phyloP scores from a whole-genome alignment of 2,329 filamentous ascomycete species.

The Lizonia empirigonia region DNA sequence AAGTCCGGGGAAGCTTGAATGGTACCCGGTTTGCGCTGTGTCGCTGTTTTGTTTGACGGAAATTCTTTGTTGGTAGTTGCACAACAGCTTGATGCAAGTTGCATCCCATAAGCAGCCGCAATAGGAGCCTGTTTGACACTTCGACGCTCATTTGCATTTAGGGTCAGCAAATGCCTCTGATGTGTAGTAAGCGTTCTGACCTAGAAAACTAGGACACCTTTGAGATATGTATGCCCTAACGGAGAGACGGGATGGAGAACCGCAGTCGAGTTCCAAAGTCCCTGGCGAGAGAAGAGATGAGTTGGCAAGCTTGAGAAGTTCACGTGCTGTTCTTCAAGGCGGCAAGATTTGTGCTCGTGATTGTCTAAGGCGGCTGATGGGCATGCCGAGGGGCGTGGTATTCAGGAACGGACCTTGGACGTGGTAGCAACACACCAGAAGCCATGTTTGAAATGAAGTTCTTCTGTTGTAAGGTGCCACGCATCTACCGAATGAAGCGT shows the following conservation, averaged over 20 bases:
- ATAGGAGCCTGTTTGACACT: not conserved
- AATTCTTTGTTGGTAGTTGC: constrained; percentile 6
- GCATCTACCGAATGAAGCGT: constrained; percentile 22
- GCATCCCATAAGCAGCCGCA: constrained; percentile 4
- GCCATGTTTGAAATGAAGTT: constrained; percentile 17
- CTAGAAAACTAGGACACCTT: not conserved
- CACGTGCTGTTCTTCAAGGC: constrained; percentile 7
- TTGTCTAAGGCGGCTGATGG: constrained; percentile 4
- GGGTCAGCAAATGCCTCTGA: not conserved
- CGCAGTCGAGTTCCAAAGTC: not conserved
- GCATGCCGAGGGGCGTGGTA: constrained; percentile 10
- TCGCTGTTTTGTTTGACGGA: constrained; percentile 17
- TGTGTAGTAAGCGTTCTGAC: not conserved
- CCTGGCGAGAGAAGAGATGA: not conserved
- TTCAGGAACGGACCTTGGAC: constrained; percentile 19
- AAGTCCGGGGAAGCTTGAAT: constrained; percentile 29
- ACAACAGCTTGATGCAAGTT: constrained; percentile 1
- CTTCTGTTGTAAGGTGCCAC: constrained; percentile 26
- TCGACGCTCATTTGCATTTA: not conserved
- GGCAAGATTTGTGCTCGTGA: constrained; percentile 5
- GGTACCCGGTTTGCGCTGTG: constrained; percentile 22
- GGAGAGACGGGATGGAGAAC: not conserved
- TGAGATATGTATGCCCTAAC: not conserved
- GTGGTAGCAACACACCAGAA: constrained; percentile 15
- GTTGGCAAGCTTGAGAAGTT: not conserved